phyloP scores from a whole-genome alignment of 768 basidiomycete genomes.

The Pleurotus cornucopiae region DNA sequence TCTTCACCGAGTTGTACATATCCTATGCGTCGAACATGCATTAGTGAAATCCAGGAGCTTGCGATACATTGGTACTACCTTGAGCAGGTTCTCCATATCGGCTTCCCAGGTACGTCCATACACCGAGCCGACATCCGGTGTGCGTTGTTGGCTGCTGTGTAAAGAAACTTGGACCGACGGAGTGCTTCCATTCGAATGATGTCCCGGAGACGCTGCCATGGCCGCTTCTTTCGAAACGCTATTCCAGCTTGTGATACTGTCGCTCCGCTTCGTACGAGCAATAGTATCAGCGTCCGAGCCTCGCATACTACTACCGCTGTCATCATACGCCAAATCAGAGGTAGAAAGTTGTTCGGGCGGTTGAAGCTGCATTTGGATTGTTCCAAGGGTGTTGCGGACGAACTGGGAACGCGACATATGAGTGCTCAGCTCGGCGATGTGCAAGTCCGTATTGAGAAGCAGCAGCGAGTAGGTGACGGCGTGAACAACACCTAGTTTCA shows the following conservation, averaged over 20 bases:
- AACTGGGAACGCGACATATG: constrained; percentile 94
- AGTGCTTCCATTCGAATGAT: constrained; percentile 54
- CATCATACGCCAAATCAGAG: constrained; percentile 64
- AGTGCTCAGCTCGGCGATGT: constrained; percentile 83
- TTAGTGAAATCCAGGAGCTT: background rate
- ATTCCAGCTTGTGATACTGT: constrained; percentile 82
- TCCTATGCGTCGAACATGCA: constrained; percentile 46
- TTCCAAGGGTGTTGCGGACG: constrained; percentile 84
- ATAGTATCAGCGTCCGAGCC: constrained; percentile 54
- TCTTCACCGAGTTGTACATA: constrained; percentile 91
- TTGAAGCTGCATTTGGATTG: constrained; percentile 77
- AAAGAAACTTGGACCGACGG: constrained; percentile 55
- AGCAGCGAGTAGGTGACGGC: constrained; percentile 90
- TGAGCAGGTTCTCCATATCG: constrained; percentile 84
- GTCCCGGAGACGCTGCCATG: constrained; percentile 30
- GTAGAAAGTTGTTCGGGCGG: constrained; percentile 48
- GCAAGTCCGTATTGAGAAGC: constrained; percentile 94
- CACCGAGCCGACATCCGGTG: constrained; percentile 21
- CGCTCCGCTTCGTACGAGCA: constrained; percentile 68
- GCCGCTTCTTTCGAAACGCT: constrained; percentile 66
- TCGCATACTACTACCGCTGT: constrained; percentile 54
- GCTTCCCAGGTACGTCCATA: constrained; percentile 76
- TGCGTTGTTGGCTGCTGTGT: constrained; percentile 30
- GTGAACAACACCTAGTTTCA: constrained; percentile 95
- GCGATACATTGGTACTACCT: constrained; percentile 34